phyloP scores from a whole-genome alignment of 805 yeast species.

The Myxozyma neglecta region DNA sequence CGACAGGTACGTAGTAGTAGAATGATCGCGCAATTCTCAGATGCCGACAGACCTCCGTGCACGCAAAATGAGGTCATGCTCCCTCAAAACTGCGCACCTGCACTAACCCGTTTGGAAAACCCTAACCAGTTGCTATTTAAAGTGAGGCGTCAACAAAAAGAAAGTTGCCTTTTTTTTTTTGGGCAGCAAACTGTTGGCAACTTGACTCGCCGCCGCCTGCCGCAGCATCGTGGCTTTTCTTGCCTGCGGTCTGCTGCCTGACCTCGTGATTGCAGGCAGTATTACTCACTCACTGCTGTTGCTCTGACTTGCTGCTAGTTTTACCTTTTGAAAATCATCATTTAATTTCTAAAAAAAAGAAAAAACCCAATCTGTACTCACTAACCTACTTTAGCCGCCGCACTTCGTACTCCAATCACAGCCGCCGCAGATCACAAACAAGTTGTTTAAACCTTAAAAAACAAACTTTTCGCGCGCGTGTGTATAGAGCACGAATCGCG shows the following conservation, averaged over 20 bases:
- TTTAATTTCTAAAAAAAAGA: too few relatives aligned
- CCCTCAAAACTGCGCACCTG: not conserved
- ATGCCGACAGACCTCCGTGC: not conserved
- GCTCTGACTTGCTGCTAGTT: not conserved
- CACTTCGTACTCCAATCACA: not conserved
- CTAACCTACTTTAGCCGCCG: too few relatives aligned
- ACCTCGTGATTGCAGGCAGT: not conserved
- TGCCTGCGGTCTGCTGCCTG: not conserved
- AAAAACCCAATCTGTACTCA: too few relatives aligned
- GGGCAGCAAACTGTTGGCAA: not conserved
- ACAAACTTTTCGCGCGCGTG: not conserved
- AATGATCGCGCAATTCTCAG: not conserved
- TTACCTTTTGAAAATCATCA: too few relatives aligned
- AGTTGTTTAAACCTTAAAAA: not conserved
- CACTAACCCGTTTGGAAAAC: not conserved
- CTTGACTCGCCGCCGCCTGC: slow-evolving; percentile 4
- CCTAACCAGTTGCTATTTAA: not conserved
- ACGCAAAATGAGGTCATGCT: not conserved
- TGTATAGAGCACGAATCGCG: too few relatives aligned
- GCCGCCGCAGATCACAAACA: not conserved
- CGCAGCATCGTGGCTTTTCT: not conserved
- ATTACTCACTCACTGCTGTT: not conserved
- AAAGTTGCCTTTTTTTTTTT: not conserved
- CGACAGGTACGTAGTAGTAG: not conserved
- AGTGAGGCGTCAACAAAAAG: not conserved